These are phyloP conservation scores for Ceratobasidium sp. DNA, from an alignment of 1,284 basidiomycete genomes.

Conservation along the genomic window DNA sequence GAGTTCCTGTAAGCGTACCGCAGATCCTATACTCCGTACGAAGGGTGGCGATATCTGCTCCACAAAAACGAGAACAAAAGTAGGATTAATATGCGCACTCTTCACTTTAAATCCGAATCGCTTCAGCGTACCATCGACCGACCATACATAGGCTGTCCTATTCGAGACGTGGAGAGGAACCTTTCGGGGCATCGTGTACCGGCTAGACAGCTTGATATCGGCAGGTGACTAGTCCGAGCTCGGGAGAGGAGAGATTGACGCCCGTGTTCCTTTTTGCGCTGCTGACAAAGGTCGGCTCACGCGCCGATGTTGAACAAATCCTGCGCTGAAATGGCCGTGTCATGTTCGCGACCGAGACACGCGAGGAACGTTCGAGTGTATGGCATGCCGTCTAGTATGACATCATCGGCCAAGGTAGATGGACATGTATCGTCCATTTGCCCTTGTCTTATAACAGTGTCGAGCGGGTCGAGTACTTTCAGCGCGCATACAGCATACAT, in stretches of 20 bases:
- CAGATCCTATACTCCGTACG: constrained; percentile 83
- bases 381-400: neutral
- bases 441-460: too few relatives aligned
- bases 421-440: neutral
- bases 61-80: neutral
- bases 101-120: neutral
- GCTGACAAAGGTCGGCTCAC: constrained; percentile 10
- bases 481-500: neutral
- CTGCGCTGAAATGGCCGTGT: neutral
- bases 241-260: neutral
- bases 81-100: neutral
- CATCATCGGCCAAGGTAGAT: neutral
- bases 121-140: constrained; percentile 66
- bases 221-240: neutral
- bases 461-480: too few relatives aligned
- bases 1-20: constrained; percentile 86
- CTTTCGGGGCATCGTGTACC: constrained; percentile 40
- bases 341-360: neutral
- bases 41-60: constrained; percentile 74
- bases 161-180: constrained; percentile 69
- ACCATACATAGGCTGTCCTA: constrained; percentile 77
- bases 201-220: neutral
- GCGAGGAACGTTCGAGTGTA: neutral
- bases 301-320: neutral
- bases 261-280: neutral